Base-by-base conservation (phyloP, 2,329 filamentous ascomycete species). In the Erysiphe pulchra region DNA sequence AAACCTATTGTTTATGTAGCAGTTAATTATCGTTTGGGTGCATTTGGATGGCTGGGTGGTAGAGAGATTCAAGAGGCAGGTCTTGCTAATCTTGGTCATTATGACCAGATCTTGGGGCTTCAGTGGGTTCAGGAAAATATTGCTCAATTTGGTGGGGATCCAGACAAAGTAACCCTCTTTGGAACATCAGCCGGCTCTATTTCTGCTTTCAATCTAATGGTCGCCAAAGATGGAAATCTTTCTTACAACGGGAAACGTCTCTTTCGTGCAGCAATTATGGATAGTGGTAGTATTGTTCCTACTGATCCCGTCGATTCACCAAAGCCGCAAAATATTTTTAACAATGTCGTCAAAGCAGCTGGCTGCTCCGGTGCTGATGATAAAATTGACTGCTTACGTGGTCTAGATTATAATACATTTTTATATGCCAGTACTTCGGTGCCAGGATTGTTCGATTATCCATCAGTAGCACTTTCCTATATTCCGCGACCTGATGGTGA, bases 91-190 rank as follows among this genome's bases (percentile, higher is more conserved):
- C 58, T 83, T 3, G 81, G 81, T 2, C 66, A 82, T 2, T 64
- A 80, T 0, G 81, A 87, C 54, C 80, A 86, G 54, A 67, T 78
- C 32, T 65, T 80, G 50, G 80, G 71, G 0, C 64, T 87, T 7
- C 62, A 85, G 56, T 87, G 81, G 81, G 71, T 82, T 1, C 73
- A 77, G 8, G 78, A 83, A 53, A 83, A 86, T 51, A 83, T 87
- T 47, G 73, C 63, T 1, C 66, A 72, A 0, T 92, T 90, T 55
- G 83, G 83, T 10, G 83, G 83, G 13, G 61, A 66, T 50, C 60
- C 60, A 10, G 45, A 48, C 1, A 60, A 62, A 47, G 61, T 65
- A 2, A 65, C 62, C 8, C 56, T 65, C 44, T 67, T 60, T 63
- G 66, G 63, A 14, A 63, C 67, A 51, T 55, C 52, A 6, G 76